phyloP scores from a whole-genome alignment of 2,329 filamentous ascomycete species.

The Phoma sp. region DNA sequence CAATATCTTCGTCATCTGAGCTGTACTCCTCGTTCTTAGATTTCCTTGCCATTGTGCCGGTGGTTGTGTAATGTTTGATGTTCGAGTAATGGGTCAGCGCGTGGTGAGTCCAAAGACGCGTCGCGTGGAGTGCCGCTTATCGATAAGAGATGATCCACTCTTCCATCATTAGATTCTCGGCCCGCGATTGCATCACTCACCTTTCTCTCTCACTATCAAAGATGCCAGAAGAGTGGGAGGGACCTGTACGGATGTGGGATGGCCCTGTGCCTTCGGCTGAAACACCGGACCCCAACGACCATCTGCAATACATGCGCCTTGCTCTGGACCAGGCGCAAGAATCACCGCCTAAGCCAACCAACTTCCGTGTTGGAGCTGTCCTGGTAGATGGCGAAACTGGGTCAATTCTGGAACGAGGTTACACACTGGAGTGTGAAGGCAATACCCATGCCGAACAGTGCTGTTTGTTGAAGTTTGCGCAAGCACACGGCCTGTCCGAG shows the following conservation, averaged over 20 bases:
- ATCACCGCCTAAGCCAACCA: constrained; percentile 85
- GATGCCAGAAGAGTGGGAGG: constrained; percentile 31
- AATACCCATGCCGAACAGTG: constrained; percentile 98
- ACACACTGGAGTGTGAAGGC: constrained; percentile 86
- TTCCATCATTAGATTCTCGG: constrained; percentile 10
- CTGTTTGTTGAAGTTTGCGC: constrained; percentile 76
- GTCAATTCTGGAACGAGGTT: constrained; percentile 77
- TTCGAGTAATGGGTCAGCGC: background rate
- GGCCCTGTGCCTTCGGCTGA: constrained; percentile 24
- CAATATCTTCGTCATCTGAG: constrained; percentile 56
- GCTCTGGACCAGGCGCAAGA: constrained; percentile 78
- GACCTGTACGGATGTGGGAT: constrained; percentile 30
- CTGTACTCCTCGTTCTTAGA: constrained; percentile 14
- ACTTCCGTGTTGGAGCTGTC: constrained; percentile 95
- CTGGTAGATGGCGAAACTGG: constrained; percentile 67
- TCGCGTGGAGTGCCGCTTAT: constrained; percentile 34
- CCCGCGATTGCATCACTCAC: constrained; percentile 6
- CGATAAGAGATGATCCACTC: constrained; percentile 25
- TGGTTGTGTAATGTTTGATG: constrained; percentile 11
- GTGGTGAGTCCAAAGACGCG: constrained; percentile 26
- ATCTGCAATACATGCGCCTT: constrained; percentile 65
- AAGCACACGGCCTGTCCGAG: constrained; percentile 53
- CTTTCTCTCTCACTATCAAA: constrained; percentile 10
- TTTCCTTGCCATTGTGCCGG: constrained; percentile 14
- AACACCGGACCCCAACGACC: constrained; percentile 35